These are phyloP conservation scores for Solanum bulbocastanum DNA, from an alignment of 257 asterid species.

Conservation along the genomic window DNA sequence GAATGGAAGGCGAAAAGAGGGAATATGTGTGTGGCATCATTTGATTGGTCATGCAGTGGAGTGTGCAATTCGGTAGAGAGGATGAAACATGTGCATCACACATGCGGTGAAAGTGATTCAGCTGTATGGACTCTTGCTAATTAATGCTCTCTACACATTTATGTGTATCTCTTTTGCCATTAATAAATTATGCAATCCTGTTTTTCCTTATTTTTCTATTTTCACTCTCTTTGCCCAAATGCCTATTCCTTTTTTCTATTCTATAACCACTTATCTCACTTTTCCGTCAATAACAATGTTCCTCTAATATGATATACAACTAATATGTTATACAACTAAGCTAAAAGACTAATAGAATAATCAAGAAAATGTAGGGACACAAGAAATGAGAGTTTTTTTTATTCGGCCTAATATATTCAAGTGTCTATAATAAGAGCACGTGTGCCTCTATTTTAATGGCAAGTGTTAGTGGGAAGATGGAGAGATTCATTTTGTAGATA, in stretches of 20 bases:
- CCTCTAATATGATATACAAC: neutral
- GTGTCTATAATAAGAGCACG: neutral
- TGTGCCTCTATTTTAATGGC: neutral
- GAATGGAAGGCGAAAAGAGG: constrained; percentile 39
- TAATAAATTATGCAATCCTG: neutral
- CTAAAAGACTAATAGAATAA: no score
- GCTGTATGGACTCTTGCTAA: constrained; percentile 42
- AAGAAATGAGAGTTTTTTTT: neutral
- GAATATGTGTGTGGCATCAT: constrained; percentile 61
- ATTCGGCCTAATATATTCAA: neutral
- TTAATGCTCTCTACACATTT: neutral
- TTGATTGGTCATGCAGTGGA: constrained; percentile 86
- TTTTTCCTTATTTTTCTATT: neutral
- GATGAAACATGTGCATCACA: constrained; percentile 51
- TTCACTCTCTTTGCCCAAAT: no score
- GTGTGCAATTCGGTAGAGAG: constrained; percentile 65
- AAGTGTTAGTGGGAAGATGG: neutral
- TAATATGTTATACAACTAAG: neutral
- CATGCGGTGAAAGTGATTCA: constrained; percentile 61
- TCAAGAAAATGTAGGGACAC: neutral
- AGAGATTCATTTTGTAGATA: neutral
- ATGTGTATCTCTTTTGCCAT: neutral
- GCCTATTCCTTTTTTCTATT: no score
- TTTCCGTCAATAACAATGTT: no score
- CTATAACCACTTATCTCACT: no score